A percentile compares a stretch with the other conserved stretches of the same genome.
These are phyloP conservation scores for Nemania abortiva DNA, from an alignment of 2,329 filamentous ascomycete species.

Conservation along the genomic window DNA sequence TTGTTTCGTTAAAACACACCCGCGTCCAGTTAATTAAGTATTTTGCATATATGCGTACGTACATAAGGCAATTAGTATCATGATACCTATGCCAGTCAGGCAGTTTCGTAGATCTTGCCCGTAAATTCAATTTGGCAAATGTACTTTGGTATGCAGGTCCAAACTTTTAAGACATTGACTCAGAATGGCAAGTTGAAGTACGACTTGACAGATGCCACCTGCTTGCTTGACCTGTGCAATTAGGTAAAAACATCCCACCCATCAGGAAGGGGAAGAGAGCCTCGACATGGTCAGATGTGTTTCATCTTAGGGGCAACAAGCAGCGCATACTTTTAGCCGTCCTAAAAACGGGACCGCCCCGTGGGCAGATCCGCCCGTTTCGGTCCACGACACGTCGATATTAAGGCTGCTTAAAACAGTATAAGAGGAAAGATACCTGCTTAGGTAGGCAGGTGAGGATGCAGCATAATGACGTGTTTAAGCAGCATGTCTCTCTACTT, in stretches of 20 bases:
- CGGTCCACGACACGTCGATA: background rate
- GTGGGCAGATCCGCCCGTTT: background rate
- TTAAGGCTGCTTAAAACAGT: background rate
- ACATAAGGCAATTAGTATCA: too few relatives aligned
- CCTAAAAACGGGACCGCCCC: background rate
- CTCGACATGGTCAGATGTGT: background rate
- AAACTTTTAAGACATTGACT: conserved; percentile 7
- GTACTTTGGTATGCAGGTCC: background rate
- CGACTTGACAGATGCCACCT: background rate
- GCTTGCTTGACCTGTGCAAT: background rate
- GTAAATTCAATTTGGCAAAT: background rate
- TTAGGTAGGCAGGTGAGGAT: background rate
- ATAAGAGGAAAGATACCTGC: background rate
- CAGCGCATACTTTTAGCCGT: background rate
- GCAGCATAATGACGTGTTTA: background rate
- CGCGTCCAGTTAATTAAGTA: too few relatives aligned
- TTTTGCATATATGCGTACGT: too few relatives aligned
- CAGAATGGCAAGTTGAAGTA: background rate
- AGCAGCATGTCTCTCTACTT: background rate
- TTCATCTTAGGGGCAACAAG: conserved; percentile 7
- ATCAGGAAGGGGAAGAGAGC: background rate
- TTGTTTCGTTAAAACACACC: background rate
- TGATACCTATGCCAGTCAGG: too few relatives aligned
- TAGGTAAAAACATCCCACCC: conserved; percentile 1
- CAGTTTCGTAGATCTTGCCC: too few relatives aligned